phyloP scores from a whole-genome alignment of 176 grass and related monocot genomes.

The Ensete ventricosum region DNA sequence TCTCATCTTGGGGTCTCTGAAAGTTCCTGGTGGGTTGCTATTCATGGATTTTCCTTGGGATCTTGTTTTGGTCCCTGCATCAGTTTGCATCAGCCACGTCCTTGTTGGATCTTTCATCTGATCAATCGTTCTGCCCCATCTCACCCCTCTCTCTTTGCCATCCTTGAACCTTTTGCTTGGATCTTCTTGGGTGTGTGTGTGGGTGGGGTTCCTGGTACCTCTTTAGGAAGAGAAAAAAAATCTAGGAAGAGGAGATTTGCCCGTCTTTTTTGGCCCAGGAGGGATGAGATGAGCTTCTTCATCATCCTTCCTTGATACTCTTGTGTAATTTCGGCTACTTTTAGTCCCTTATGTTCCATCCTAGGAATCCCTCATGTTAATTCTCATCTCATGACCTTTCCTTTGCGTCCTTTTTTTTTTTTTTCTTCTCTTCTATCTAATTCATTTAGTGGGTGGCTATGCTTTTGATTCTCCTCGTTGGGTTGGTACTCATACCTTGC shows the following conservation, averaged over 20 bases:
- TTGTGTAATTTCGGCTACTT: no score
- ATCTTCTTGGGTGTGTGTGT: neutral
- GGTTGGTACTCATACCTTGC: neutral
- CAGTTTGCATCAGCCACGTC: neutral
- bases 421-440: neutral
- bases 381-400: neutral
- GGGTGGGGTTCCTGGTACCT: neutral
- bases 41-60: neutral
- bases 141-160: neutral
- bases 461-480: neutral
- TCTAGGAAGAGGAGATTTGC: neutral
- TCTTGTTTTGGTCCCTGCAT: neutral
- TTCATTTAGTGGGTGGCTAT: no score
- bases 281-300: neutral
- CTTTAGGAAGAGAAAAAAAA: neutral
- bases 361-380: neutral
- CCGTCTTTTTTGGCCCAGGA: neutral
- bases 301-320: neutral
- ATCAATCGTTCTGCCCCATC: neutral
- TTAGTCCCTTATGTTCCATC: no score
- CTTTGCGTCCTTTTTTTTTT: neutral
- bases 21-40: neutral
- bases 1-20: neutral
- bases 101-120: neutral
- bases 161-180: neutral